A percentile compares a stretch with the other conserved stretches of the same genome.
These are phyloP conservation scores for Polyrhizophydium stewartii DNA, from an alignment of 371 early-diverging fungal species.

Conservation along the genomic window DNA sequence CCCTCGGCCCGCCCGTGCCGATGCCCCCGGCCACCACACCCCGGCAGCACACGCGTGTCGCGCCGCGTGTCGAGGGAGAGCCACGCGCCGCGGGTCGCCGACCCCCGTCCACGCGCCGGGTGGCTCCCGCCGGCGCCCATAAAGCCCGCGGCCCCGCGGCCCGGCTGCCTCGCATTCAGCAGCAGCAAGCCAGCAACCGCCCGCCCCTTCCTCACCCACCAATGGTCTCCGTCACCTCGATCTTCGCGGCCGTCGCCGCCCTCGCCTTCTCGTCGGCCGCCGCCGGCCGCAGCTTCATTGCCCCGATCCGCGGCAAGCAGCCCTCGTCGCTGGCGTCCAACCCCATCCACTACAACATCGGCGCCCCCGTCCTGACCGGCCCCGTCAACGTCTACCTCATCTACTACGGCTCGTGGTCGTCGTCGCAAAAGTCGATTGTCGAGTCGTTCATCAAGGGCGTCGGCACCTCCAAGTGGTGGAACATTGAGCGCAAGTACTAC, in stretches of 20 bases:
- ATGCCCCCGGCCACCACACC: too few relatives aligned
- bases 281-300: background rate
- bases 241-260: background rate
- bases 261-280: background rate
- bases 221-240: too few relatives aligned
- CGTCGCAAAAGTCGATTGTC: slow-evolving; percentile 29
- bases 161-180: too few relatives aligned
- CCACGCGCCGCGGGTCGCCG: too few relatives aligned
- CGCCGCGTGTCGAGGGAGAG: too few relatives aligned
- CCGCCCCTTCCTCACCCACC: too few relatives aligned
- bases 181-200: too few relatives aligned
- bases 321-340: background rate
- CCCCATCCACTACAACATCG: slow-evolving; percentile 2
- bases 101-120: too few relatives aligned
- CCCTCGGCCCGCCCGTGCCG: too few relatives aligned
- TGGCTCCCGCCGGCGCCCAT: too few relatives aligned
- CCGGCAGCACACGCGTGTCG: too few relatives aligned
- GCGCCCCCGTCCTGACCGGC: slow-evolving; percentile 1
- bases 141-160: too few relatives aligned
- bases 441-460: slow-evolving; percentile 44
- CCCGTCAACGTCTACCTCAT: slow-evolving; percentile 17
- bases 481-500: slow-evolving; percentile 26
- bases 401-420: slow-evolving; percentile 51
- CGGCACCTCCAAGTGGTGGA: slow-evolving; percentile 43
- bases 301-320: background rate